A percentile compares a stretch with the other conserved stretches of the same genome.
Evolutionary conservation across 2,329 filamentous ascomycete genomes (phyloP).

Genomic region (Fusarium algeriense): DNA sequence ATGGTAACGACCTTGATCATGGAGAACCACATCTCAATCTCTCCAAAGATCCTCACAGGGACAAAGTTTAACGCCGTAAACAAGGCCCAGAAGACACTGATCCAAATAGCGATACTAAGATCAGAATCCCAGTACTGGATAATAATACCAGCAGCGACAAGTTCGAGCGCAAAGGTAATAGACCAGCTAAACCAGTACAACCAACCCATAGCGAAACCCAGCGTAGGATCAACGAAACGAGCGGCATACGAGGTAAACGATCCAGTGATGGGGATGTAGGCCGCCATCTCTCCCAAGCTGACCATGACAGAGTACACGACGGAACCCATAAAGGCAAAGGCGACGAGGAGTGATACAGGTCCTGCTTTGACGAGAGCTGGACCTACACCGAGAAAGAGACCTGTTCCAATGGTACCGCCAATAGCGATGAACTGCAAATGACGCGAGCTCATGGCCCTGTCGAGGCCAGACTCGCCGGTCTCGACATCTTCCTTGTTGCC

Average conservation of each 20-base stretch:
- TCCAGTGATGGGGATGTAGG: conserved; percentile 81
- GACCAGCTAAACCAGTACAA: conserved; percentile 86
- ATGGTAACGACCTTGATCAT: conserved; percentile 82
- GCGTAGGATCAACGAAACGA: conserved; percentile 78
- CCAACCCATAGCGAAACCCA: conserved; percentile 85
- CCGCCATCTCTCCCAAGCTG: conserved; percentile 78
- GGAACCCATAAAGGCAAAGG: conserved; percentile 76
- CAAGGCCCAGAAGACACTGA: conserved; percentile 77
- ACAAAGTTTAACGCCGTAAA: conserved; percentile 78
- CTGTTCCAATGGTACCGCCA: conserved; percentile 77
- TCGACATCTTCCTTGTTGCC: conserved; percentile 52
- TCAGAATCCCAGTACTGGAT: conserved; percentile 78
- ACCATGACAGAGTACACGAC: conserved; percentile 83
- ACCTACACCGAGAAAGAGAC: conserved; percentile 78
- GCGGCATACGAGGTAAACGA: conserved; percentile 82
- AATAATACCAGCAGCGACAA: conserved; percentile 78
- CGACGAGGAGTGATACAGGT: conserved; percentile 74
- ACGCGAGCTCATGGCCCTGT: conserved; percentile 54
- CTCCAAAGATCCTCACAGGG: conserved; percentile 78
- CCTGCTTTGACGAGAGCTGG: conserved; percentile 72
- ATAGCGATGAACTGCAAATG: conserved; percentile 66
- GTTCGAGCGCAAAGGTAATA: conserved; percentile 78
- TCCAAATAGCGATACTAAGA: conserved; percentile 77
- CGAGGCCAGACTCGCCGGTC: conserved; percentile 53
- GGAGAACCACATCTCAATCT: conserved; percentile 84